Conservation (phyloP, 1,284 basidiomycete species). For the Pterula multifida region DNA sequence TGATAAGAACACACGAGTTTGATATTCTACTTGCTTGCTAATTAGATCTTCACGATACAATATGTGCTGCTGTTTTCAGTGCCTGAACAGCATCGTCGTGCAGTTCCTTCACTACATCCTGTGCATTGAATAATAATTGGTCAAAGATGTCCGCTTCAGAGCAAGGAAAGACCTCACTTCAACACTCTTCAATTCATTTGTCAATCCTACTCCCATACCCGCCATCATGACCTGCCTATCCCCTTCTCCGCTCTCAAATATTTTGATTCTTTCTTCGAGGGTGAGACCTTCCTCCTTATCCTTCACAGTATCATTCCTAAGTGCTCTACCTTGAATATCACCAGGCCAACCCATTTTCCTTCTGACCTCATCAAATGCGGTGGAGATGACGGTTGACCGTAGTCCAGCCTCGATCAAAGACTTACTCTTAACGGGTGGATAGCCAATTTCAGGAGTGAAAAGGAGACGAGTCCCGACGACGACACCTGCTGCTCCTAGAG, state of each 20-base stretch:
- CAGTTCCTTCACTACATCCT: constrained; percentile 8
- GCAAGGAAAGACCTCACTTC: constrained; percentile 9
- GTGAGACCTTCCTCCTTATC: constrained; percentile 16
- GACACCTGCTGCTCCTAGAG: constrained; percentile 53
- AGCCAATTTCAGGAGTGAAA: constrained; percentile 51
- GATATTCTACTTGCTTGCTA: too few relatives aligned
- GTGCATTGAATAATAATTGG: background rate
- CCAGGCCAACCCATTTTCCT: constrained; percentile 52
- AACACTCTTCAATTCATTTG: constrained; percentile 14
- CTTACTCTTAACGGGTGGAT: constrained; percentile 40
- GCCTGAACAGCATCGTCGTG: constrained; percentile 7
- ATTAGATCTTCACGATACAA: background rate
- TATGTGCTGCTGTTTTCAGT: constrained; percentile 2
- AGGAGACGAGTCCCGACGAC: constrained; percentile 66
- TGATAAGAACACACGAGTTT: too few relatives aligned
- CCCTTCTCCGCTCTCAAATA: constrained; percentile 14
- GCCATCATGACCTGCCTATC: constrained; percentile 21
- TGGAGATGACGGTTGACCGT: constrained; percentile 42
- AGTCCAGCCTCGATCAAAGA: constrained; percentile 41
- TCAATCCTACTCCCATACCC: constrained; percentile 19
- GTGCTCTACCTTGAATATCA: constrained; percentile 46
- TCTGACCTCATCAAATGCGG: constrained; percentile 54
- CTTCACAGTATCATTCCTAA: constrained; percentile 20
- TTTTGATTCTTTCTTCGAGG: constrained; percentile 15
- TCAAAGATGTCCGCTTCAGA: background rate